Evolutionary conservation across 2,329 filamentous ascomycete species (phyloP).

Genomic region (Berkeleyomyces basicola): DNA sequence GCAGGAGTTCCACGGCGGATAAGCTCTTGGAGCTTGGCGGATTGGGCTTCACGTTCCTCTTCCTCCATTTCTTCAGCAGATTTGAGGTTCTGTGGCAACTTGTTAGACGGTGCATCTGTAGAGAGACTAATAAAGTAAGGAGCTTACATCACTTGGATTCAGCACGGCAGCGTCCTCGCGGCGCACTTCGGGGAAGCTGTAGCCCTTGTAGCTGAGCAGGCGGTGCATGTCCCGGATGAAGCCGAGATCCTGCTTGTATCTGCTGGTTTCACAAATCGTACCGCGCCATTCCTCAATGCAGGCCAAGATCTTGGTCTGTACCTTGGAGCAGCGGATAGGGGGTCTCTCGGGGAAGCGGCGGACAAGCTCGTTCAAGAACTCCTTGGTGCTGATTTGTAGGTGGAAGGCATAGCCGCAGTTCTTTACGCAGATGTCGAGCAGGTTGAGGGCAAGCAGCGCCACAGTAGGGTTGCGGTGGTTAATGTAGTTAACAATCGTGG

Average conservation of each 20-base stretch:
- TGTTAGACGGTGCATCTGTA: background rate
- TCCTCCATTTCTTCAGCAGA: conserved; percentile 98
- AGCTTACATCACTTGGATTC: conserved; percentile 84
- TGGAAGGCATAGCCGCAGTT: conserved; percentile 99
- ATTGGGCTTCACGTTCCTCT: conserved; percentile 86
- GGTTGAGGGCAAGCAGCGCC: conserved; percentile 69
- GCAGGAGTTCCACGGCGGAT: conserved; percentile 83
- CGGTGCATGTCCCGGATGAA: conserved; percentile 97
- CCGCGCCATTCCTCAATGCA: conserved; percentile 96
- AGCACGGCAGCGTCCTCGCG: conserved; percentile 89
- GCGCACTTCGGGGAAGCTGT: conserved; percentile 82
- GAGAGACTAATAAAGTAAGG: background rate
- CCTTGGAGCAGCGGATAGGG: conserved; percentile 66
- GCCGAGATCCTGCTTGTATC: conserved; percentile 92
- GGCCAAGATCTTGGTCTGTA: conserved; percentile 85
- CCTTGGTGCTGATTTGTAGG: conserved; percentile 94
- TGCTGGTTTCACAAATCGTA: conserved; percentile 94
- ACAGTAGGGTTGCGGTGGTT: conserved; percentile 97
- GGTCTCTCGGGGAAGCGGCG: conserved; percentile 89
- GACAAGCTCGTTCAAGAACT: conserved; percentile 96
- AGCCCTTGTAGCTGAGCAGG: conserved; percentile 89
- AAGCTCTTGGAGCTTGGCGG: conserved; percentile 92
- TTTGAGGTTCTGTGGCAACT: conserved; percentile 55
- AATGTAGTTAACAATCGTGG: conserved; percentile 83
- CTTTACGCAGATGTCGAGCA: conserved; percentile 98